Percentiles rank a stretch among this genome's conserved stretches.
phyloP scores from a whole-genome alignment of 306 rosid species.

The Oemleria cerasiformis region DNA sequence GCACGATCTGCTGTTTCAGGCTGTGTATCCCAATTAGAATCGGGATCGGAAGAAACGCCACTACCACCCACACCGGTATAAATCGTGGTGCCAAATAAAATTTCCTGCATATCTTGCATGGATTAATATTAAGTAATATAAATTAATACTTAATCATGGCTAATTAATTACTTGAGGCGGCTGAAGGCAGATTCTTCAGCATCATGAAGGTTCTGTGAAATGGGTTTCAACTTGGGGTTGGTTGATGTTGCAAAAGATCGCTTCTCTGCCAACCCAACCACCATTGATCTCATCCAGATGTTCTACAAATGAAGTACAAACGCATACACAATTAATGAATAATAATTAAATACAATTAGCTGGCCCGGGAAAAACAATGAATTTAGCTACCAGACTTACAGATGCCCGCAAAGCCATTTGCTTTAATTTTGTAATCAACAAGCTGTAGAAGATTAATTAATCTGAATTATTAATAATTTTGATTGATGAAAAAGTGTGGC shows the following conservation, averaged over 20 bases:
- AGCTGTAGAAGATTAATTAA: too few relatives aligned
- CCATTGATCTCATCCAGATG: conserved; percentile 20
- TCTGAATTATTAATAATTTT: not conserved
- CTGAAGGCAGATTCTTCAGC: not conserved
- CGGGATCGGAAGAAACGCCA: conserved; percentile 13
- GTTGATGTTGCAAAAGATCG: conserved; percentile 24
- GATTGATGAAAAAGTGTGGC: not conserved
- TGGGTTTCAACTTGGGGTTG: conserved; percentile 13
- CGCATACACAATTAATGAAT: not conserved
- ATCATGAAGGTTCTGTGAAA: not conserved
- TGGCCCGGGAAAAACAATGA: too few relatives aligned
- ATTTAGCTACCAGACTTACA: not conserved
- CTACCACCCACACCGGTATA: conserved; percentile 14
- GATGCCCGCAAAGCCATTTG: conserved; percentile 7
- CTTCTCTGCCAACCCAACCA: conserved; percentile 14
- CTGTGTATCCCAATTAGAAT: conserved; percentile 14
- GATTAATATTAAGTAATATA: not conserved
- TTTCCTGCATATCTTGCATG: not conserved
- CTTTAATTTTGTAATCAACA: too few relatives aligned
- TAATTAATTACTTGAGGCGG: not conserved
- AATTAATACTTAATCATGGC: too few relatives aligned
- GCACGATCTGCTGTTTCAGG: conserved; percentile 30
- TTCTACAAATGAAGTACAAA: not conserved
- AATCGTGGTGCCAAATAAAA: conserved; percentile 8
- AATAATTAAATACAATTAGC: too few relatives aligned